phyloP scores from a whole-genome alignment of 1,139 yeast genomes.

The Pichia sp. region DNA sequence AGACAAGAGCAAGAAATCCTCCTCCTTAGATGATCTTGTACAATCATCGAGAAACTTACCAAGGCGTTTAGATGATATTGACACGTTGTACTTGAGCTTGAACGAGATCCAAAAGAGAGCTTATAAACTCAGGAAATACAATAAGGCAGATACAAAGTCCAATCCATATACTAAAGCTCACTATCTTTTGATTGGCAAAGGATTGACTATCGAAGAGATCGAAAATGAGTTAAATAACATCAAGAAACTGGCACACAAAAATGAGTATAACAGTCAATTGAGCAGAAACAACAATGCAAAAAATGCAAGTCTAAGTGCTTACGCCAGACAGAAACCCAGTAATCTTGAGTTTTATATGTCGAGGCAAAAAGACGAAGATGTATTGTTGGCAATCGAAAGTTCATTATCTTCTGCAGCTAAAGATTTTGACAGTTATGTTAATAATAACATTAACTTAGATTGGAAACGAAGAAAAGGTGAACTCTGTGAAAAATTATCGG shows the following conservation, averaged over 20 bases:
- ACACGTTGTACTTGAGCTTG: conserved; percentile 69
- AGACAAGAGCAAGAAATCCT: conserved; percentile 1
- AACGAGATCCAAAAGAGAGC: conserved; percentile 75
- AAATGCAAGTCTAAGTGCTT: conserved; percentile 1
- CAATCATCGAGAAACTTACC: conserved; percentile 73
- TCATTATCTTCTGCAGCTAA: conserved; percentile 68
- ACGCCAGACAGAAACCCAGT: conserved; percentile 6
- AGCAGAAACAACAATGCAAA: not conserved
- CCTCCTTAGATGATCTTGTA: conserved; percentile 52
- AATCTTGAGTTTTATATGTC: conserved; percentile 56
- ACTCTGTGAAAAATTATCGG: conserved; percentile 65
- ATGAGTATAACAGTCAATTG: conserved; percentile 3
- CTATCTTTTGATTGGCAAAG: conserved; percentile 84
- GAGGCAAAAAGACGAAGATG: conserved; percentile 75
- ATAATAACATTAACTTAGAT: conserved; percentile 68
- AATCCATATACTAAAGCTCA: conserved; percentile 76
- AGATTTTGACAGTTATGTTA: conserved; percentile 78
- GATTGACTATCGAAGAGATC: conserved; percentile 82
- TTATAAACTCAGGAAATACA: conserved; percentile 49
- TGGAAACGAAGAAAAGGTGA: conserved; percentile 79
- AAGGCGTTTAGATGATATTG: conserved; percentile 56
- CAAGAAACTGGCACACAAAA: not conserved
- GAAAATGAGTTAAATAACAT: conserved; percentile 6
- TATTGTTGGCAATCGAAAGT: conserved; percentile 78
- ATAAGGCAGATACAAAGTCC: conserved; percentile 31